Evolutionary conservation across 139 green algal species (phyloP), one percentile per base, ranked within the genome.

Genomic region (Chlorella vulgaris): DNA sequence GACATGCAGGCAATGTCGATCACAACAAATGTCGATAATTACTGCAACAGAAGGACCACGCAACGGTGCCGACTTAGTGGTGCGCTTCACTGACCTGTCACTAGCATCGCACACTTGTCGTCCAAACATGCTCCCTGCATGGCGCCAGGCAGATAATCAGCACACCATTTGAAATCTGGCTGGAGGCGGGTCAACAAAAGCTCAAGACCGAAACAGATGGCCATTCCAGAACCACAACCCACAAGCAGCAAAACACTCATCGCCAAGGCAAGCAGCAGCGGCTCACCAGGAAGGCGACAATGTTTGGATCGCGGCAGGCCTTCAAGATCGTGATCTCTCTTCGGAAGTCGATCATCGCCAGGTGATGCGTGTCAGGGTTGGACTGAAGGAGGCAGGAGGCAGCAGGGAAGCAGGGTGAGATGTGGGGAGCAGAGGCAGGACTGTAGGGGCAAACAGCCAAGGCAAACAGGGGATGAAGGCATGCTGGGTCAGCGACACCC

Each of bases 241-340:
- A n/a, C n/a, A n/a, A n/a, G n/a, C n/a, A n/a, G n/a, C n/a, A n/a
- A n/a, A n/a, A n/a, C n/a, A n/a, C n/a, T n/a, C n/a, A n/a, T n/a
- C n/a, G n/a, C n/a, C n/a, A 58, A 58, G 15, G 13, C 47, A 15
- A 24, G 47, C 47, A 24, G 47, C 13, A 10, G 10, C 47, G 15
- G 15, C 73, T 26, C 73, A 77, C 85, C 53, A 81, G 65, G 69
- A 91, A 91, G 1, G 78, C 71, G 8, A 91, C 87, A 18, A 91
- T 85, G 84, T 91, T 90, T 8, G 31, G 36, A 55, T 90, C 83
- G 21, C 78, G 65, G 55, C 78, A 83, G n/a, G 76, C 80, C 36
- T 74, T 62, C 36, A 91, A 51, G 29, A 88, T 83, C 43, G 73
- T 69, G 1, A 90, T 78, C 74, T 91, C 85, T 4, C 51, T 38